A percentile compares a stretch with the other conserved stretches of the same genome.
phyloP scores from a whole-genome alignment of 1,139 yeast species.

The Candida sp. region DNA sequence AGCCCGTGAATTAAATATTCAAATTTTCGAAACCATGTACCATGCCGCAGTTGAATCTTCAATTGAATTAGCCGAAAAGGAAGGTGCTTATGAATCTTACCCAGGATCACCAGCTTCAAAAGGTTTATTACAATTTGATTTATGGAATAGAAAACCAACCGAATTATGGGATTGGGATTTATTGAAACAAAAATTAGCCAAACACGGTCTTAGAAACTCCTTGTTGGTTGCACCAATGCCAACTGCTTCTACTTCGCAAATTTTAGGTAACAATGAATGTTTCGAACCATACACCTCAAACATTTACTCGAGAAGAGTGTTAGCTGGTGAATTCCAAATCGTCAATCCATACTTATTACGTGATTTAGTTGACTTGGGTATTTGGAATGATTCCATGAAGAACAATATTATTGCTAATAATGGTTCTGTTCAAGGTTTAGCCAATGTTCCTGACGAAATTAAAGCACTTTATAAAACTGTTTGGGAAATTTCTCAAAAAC shows the following conservation, averaged over 20 bases:
- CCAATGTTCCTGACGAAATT: slow-evolving; percentile 48
- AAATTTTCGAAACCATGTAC: slow-evolving; percentile 59
- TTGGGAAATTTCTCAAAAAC: slow-evolving; percentile 59
- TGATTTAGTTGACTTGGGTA: slow-evolving; percentile 52
- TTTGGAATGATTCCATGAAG: slow-evolving; percentile 56
- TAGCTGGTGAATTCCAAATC: slow-evolving; percentile 61
- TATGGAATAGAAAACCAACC: slow-evolving; percentile 58
- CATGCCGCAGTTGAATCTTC: slow-evolving; percentile 59
- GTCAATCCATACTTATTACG: slow-evolving; percentile 54
- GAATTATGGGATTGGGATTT: slow-evolving; percentile 58
- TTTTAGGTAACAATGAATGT: slow-evolving; percentile 59
- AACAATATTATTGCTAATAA: slow-evolving; percentile 49
- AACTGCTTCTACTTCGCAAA: slow-evolving; percentile 62
- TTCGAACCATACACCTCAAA: slow-evolving; percentile 63
- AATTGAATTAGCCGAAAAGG: slow-evolving; percentile 45
- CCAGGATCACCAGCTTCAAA: slow-evolving; percentile 59
- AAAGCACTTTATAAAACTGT: slow-evolving; percentile 55
- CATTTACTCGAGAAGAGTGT: slow-evolving; percentile 56
- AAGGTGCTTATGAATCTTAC: slow-evolving; percentile 48
- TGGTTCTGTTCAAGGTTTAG: slow-evolving; percentile 53
- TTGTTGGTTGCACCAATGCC: slow-evolving; percentile 64
- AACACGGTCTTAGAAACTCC: slow-evolving; percentile 55
- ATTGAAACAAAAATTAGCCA: slow-evolving; percentile 40
- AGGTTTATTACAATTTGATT: slow-evolving; percentile 54
- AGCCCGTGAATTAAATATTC: slow-evolving; percentile 53